Evolutionary conservation across 75 land plant species (phyloP), one percentile per base, ranked within the genome.

Genomic region (Gnetum montanum): DNA sequence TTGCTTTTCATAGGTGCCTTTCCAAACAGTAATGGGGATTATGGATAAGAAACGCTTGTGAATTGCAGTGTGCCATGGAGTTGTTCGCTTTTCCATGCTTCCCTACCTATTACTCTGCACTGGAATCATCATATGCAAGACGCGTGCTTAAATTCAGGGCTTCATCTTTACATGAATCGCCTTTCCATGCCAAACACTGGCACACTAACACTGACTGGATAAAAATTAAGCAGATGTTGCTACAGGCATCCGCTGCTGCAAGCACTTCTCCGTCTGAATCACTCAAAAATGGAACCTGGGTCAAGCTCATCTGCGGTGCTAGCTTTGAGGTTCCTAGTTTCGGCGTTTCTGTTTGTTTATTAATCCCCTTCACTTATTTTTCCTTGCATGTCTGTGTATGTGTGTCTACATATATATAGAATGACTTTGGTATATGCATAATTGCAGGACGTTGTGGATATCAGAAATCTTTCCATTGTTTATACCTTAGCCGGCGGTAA

Each of bases 221-320:
- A n/a, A n/a, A n/a, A n/a, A n/a, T n/a, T n/a, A n/a, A n/a, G n/a
- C n/a, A n/a, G n/a, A n/a, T n/a, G n/a, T n/a, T n/a, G 43, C 43
- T 41, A 41, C 43, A 5, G 43, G 43, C 16, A 15, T 4, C 16
- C 43, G 7, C 3, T 41, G n/a, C n/a, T 41, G 43, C 43, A 15
- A 41, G 43, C 16, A 18, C 5, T 18, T 41, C 43, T 0, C 43
- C 88, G 1, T 40, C 43, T 22, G 66, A 59, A 6, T 79, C 96
- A 4, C 76, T 90, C 47, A 73, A 67, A 51, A 52, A 43, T 2
- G 88, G 88, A 19, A 55, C 73, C 29, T 91, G 97, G 97, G 88
- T 87, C 35, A 91, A 91, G 80, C 82, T 91, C 33, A 87, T 91
- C 11, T 87, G 93, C 50, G 97, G 97, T 40, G 97, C 97, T 37